Evolutionary conservation across 1,284 basidiomycete genomes (phyloP), one percentile per base, ranked within the genome.

Genomic region (Ganoderma sinense): DNA sequence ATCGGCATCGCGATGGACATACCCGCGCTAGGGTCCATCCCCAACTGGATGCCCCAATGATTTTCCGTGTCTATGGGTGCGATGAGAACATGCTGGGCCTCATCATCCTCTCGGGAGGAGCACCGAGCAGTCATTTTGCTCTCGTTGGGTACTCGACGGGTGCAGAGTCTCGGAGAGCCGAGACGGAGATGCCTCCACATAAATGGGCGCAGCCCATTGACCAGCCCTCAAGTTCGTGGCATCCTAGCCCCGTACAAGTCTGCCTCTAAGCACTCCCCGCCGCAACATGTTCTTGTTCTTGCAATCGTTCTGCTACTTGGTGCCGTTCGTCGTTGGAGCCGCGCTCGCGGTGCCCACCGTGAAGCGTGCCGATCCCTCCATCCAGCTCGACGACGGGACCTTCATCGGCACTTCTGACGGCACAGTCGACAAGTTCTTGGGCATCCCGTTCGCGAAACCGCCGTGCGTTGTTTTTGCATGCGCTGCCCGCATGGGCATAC

Each of bases 361-460:
- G 7, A 64, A 65, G 60, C 66, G 68, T 16, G 66, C 64, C 11
- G 33, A 68, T 36, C 74, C 76, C 18, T 71, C 74, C 7, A 69
- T 75, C 16, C 69, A 69, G 31, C 68, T 78, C 10, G 77, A 78
- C 51, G 60, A 74, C 36, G 77, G 73, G 33, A 77, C 75, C 1
- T 76, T 78, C 55, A 48, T 71, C 18, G 77, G 77, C 51, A 65
- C 68, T 0, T 64, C 62, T 20, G 69, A 72, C 41, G 76, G 79
- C 61, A 60, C 67, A 1, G 48, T 68, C 26, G 73, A 71, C 65
- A 72, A 58, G 59, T 79, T 77, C 67, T 70, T 77, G 16, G 78
- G 78, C 3, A 78, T 79, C 20, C 77, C 78, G 14, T 79, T 74
- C 61, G 78, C 73, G 2, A 71, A 76, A 58, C 69, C 78, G 13